A percentile compares a stretch with the other conserved stretches of the same genome.
Conservation (phyloP, 129 eudicot genomes). For the sunflower (Helianthus annuus) region DNA sequence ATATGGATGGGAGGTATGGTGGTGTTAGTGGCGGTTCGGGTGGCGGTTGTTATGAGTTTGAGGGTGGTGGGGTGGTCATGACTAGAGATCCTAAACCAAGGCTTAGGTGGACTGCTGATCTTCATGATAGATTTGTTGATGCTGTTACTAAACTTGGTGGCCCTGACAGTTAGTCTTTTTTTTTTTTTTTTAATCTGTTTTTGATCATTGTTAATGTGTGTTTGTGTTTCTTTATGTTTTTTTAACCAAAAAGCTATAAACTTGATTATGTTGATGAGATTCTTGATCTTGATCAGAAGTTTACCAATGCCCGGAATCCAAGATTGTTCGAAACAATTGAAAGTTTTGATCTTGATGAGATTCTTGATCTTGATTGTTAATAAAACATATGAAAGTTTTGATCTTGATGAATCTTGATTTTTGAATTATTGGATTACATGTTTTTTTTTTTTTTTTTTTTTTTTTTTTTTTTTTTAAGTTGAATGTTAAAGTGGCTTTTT, state of each 20-base stretch:
- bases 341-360: slow-evolving; percentile 31
- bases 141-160: slow-evolving; percentile 98
- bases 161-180: slow-evolving; percentile 77
- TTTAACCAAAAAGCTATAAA: slow-evolving; percentile 1
- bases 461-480: too few species aligned
- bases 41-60: slow-evolving; percentile 48
- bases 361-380: neutral
- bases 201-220: slow-evolving; percentile 2
- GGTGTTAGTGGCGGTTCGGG: slow-evolving; percentile 34
- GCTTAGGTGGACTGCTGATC: slow-evolving; percentile 94
- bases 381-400: too few species aligned
- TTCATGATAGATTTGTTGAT: slow-evolving; percentile 91
- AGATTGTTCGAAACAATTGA: neutral
- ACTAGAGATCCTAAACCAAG: slow-evolving; percentile 94
- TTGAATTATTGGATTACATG: neutral
- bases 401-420: too few species aligned
- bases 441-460: too few species aligned
- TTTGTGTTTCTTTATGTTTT: neutral
- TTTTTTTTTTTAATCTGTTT: slow-evolving; percentile 5
- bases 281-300: slow-evolving; percentile 33
- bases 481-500: slow-evolving; percentile 1
- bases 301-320: slow-evolving; percentile 20
- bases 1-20: slow-evolving; percentile 56
- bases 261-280: slow-evolving; percentile 25
- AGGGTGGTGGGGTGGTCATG: slow-evolving; percentile 82